Base-by-base conservation (phyloP, 345 rosid species). In the Boechera divaricarpa region DNA sequence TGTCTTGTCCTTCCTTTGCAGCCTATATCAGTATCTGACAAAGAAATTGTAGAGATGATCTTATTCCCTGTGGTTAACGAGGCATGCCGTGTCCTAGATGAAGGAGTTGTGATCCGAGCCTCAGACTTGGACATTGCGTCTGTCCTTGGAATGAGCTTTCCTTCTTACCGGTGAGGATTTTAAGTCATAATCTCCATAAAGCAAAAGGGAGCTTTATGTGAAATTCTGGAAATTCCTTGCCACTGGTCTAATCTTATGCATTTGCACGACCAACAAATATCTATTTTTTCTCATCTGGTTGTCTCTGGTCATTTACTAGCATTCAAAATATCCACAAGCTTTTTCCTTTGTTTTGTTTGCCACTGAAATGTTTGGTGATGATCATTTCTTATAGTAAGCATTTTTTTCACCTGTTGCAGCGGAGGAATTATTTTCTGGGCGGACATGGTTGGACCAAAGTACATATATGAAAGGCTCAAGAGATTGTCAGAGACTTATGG, bases 61-160 rank as follows among this genome's bases (percentile, higher is more conserved):
- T 84, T 95, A 47, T 95, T 92, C 80, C 98, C 99, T 21, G 87
- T 91, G 72, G 96, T 91, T 57, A 95, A 91, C 26, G 98, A 95
- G 85, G 90, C 97, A 7, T 92, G 98, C 55, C 93, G 98, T 59
- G 89, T 92, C 72, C 82, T 92, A 47, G 94, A 88, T n/a, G 97
- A 95, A 82, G 92, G 86, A 57, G 72, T 95, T 10, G 96, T 95
- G 38, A 83, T 92, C 80, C 86, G 90, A 77, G 92, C 97, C 2
- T 84, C 98, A 29, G 98, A 95, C 85, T 89, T 92, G 49, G 99
- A 95, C 82, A 84, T 86, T 59, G 90, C 97, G 26, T 89, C 98
- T 77, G 91, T 95, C 24, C 94, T 92, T 51, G 99, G 99, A 80
- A 92, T 95, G 98, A 91, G 98, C 75, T 95, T 95, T 83, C 99